A percentile compares a stretch with the other conserved stretches of the same genome.
Conservation (phyloP, 257 asterid species). For the Jasminum sambac region DNA sequence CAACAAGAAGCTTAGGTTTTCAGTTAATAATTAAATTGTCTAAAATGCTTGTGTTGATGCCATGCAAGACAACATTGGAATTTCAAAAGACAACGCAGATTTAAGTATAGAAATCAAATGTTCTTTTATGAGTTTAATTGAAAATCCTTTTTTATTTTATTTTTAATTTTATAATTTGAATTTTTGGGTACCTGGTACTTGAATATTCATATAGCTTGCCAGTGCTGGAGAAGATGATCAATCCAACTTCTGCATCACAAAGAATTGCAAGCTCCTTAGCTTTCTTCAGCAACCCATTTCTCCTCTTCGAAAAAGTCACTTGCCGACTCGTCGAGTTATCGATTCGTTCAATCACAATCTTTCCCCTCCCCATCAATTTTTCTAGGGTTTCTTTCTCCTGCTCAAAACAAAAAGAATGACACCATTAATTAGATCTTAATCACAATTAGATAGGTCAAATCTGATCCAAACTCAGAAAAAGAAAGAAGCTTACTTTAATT, state of each 20-base stretch:
- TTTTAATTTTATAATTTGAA: too few relatives aligned
- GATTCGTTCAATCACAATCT: conserved; percentile 49
- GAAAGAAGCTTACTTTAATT: conserved; percentile 19
- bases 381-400: conserved; percentile 34
- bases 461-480: background rate
- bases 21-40: background rate
- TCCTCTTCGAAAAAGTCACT: conserved; percentile 55
- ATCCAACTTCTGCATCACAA: conserved; percentile 61
- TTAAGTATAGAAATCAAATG: background rate
- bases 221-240: conserved; percentile 48
- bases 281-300: conserved; percentile 53
- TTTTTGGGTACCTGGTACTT: conserved; percentile 42
- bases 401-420: background rate
- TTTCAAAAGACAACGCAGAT: background rate
- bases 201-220: conserved; percentile 46
- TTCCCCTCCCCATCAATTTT: conserved; percentile 50
- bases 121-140: background rate
- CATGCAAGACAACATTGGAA: conserved; percentile 22
- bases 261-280: conserved; percentile 56
- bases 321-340: conserved; percentile 55
- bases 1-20: background rate
- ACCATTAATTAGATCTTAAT: conserved; percentile 31
- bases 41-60: background rate
- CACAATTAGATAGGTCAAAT: conserved; percentile 13
- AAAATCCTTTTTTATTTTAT: background rate